Percentiles rank a stretch among this genome's conserved stretches.
phyloP scores from a whole-genome alignment of 176 grass and related monocot species.

The Triticum urartu region DNA sequence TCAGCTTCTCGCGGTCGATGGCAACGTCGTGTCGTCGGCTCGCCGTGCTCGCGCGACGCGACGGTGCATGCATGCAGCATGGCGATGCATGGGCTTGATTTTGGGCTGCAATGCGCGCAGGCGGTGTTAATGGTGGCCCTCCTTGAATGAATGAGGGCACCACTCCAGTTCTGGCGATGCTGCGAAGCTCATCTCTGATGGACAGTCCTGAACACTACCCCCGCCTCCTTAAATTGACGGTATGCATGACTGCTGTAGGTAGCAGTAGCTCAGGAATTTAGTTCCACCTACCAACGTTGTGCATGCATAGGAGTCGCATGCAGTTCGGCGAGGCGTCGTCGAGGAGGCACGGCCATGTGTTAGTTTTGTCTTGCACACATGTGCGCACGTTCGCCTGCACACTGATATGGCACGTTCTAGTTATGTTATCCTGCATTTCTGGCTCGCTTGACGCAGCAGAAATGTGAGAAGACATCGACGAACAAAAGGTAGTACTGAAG shows the following conservation, averaged over 20 bases:
- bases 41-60: conserved; percentile 16
- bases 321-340: background rate
- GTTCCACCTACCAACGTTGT: conserved; percentile 21
- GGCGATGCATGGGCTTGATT: conserved; percentile 3
- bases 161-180: background rate
- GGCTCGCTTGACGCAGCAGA: background rate
- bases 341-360: conserved; percentile 22
- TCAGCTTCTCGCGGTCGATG: background rate
- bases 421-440: background rate
- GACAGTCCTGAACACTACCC: background rate
- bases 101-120: background rate
- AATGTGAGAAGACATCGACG: background rate
- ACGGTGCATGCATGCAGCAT: background rate
- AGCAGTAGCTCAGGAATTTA: conserved; percentile 8
- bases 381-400: background rate
- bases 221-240: background rate
- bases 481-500: too few species aligned
- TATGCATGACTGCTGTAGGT: background rate
- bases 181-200: background rate
- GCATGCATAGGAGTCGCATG: background rate
- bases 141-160: background rate
- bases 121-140: background rate
- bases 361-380: background rate
- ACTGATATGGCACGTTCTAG: conserved; percentile 2
- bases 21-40: background rate